Conservation (phyloP, 1,139 yeast genomes). For the Nakaseomyces uthaithaninus region DNA sequence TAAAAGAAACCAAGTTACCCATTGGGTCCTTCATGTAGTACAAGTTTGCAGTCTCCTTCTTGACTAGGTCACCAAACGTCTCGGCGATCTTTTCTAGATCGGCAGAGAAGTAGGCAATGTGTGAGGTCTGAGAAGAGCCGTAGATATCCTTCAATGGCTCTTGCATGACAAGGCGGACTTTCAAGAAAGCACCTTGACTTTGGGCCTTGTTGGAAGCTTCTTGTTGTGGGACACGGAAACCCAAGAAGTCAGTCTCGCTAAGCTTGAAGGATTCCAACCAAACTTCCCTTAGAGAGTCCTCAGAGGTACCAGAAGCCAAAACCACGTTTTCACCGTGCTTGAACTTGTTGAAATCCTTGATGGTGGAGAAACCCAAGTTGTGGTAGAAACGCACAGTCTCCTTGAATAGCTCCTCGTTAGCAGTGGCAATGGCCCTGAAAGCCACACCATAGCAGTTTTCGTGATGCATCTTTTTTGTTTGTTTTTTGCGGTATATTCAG, state of each 20-base stretch:
- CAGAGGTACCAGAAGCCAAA: conserved; percentile 44
- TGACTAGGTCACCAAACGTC: conserved; percentile 30
- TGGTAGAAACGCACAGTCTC: conserved; percentile 46
- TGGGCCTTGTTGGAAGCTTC: conserved; percentile 39
- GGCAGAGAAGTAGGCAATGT: conserved; percentile 45
- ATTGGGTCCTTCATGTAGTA: conserved; percentile 45
- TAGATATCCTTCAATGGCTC: conserved; percentile 25
- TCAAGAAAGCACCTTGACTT: conserved; percentile 52
- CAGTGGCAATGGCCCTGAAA: conserved; percentile 56
- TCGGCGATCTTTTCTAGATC: conserved; percentile 37
- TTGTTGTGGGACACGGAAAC: conserved; percentile 50
- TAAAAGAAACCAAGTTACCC: conserved; percentile 46
- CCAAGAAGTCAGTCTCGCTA: conserved; percentile 41
- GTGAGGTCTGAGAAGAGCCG: conserved; percentile 29
- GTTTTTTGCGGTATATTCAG: neutral
- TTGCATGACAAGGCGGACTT: conserved; percentile 47
- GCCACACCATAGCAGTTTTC: conserved; percentile 35
- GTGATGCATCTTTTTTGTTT: conserved; percentile 19
- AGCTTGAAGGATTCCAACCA: conserved; percentile 68
- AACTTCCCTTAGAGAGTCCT: conserved; percentile 55
- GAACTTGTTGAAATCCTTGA: conserved; percentile 44
- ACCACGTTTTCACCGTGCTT: conserved; percentile 30
- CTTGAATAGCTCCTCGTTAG: conserved; percentile 40
- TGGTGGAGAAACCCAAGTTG: conserved; percentile 49
- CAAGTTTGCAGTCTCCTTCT: conserved; percentile 27